Evolutionary conservation across 2,329 filamentous ascomycete genomes (phyloP).

Genomic region (Microcera coccophila): DNA sequence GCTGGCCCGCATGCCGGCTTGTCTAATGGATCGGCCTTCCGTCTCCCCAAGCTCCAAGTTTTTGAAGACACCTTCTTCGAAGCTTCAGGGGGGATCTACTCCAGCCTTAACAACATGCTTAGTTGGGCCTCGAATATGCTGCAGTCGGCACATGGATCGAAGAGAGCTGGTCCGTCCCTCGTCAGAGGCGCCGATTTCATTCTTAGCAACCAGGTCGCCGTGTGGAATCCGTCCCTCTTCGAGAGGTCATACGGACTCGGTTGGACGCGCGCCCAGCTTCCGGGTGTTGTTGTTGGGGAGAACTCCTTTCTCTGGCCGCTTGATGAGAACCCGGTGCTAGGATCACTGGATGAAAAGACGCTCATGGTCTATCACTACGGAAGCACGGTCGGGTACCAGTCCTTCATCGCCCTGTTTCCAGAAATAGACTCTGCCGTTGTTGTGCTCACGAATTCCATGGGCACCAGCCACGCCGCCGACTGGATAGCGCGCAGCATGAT

Average conservation of each 20-base stretch:
- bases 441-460: background rate
- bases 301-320: background rate
- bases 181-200: background rate
- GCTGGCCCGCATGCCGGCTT: slow-evolving; percentile 1
- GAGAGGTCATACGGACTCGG: slow-evolving; percentile 7
- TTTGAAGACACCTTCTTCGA: slow-evolving; percentile 3
- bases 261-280: slow-evolving; percentile 4
- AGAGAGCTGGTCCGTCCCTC: too few species aligned
- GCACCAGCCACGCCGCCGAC: background rate
- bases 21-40: background rate
- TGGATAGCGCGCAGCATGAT: background rate
- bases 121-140: too few species aligned
- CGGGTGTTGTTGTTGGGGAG: slow-evolving; percentile 1
- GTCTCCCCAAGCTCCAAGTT: background rate
- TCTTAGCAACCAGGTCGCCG: slow-evolving; percentile 1
- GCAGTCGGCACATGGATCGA: too few species aligned
- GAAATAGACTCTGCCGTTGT: background rate
- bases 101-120: background rate
- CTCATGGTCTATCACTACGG: slow-evolving; percentile 7
- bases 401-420: background rate
- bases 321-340: slow-evolving; percentile 2
- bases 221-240: slow-evolving; percentile 3
- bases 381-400: background rate
- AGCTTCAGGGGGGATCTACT: slow-evolving; percentile 1
- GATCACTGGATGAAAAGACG: background rate